Conservation (phyloP, 768 basidiomycete genomes). For the Mycena belliarum region DNA sequence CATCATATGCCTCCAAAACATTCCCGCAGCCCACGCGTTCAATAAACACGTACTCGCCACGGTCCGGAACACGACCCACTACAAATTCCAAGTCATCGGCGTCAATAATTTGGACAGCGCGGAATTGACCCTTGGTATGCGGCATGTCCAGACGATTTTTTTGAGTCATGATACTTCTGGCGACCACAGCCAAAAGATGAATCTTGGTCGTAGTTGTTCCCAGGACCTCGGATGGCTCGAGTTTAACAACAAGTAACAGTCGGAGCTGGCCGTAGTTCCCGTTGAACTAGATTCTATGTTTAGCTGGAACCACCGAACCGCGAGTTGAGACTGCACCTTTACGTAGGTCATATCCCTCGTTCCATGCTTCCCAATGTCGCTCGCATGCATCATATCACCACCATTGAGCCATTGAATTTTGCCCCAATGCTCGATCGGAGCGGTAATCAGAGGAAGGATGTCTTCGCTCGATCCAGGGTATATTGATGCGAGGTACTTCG, state of each 20-base stretch:
- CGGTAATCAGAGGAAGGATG: not conserved
- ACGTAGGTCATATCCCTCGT: constrained; percentile 8
- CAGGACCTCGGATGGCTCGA: not conserved
- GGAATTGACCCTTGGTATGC: constrained; percentile 3
- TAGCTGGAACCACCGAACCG: not conserved
- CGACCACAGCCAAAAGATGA: not conserved
- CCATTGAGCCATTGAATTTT: not conserved
- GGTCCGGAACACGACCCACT: not conserved
- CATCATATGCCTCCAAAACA: not conserved
- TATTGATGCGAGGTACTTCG: no score
- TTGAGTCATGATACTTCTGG: not conserved
- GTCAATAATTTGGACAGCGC: not conserved
- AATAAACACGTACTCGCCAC: not conserved
- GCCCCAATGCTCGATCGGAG: not conserved
- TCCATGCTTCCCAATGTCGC: constrained; percentile 1
- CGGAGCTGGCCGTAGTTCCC: not conserved
- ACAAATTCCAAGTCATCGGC: not conserved
- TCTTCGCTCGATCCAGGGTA: not conserved
- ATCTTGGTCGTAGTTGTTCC: not conserved
- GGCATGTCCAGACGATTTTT: constrained; percentile 6
- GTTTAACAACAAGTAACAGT: not conserved
- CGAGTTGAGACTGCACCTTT: not conserved
- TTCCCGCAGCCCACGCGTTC: not conserved
- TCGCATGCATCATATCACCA: not conserved
- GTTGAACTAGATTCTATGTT: not conserved